Evolutionary conservation across 306 rosid genomes (phyloP).

Genomic region (Vachellia pachyceras): DNA sequence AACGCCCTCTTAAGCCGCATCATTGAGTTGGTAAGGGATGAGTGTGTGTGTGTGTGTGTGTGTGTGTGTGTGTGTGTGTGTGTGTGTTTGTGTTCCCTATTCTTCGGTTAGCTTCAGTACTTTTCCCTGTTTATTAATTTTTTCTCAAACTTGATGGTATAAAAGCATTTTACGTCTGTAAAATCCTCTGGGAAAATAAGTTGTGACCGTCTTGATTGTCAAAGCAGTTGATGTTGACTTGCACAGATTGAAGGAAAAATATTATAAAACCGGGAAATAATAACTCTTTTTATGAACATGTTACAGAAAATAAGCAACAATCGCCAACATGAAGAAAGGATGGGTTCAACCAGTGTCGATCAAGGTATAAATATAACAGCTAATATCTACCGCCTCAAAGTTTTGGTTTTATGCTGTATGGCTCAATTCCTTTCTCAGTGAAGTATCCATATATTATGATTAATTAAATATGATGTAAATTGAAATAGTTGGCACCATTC

Average conservation of each 20-base stretch:
- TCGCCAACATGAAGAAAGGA: constrained; percentile 44
- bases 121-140: background rate
- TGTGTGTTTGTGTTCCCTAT: background rate
- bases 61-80: too few relatives aligned
- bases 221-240: constrained; percentile 7
- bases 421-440: background rate
- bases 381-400: background rate
- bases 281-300: constrained; percentile 35
- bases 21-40: background rate
- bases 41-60: too few relatives aligned
- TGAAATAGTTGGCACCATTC: background rate
- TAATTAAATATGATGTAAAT: background rate
- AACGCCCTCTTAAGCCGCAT: background rate
- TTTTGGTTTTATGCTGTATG: background rate
- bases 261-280: constrained; percentile 58
- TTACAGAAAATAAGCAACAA: constrained; percentile 7
- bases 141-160: background rate
- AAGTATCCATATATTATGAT: background rate
- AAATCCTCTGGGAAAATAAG: constrained; percentile 27
- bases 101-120: background rate
- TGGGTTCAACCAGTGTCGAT: constrained; percentile 37
- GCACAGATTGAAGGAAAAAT: constrained; percentile 23
- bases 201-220: constrained; percentile 15
- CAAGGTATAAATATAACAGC: constrained; percentile 44
- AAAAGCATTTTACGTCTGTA: background rate